These are phyloP conservation scores for Rhizopus sp. DNA, from an alignment of 371 early-diverging fungal genomes.

Conservation along the genomic window DNA sequence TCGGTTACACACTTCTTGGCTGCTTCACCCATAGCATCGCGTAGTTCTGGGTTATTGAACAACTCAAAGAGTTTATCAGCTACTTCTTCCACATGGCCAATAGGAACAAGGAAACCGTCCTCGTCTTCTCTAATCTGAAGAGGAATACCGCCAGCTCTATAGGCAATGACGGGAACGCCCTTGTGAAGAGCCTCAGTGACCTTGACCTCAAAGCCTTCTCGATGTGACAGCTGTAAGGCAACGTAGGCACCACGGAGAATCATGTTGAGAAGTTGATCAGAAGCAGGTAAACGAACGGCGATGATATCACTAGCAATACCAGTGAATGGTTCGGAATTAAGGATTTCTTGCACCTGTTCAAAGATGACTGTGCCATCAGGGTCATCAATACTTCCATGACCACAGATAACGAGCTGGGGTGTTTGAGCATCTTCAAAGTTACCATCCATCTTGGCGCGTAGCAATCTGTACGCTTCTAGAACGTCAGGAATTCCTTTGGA, in stretches of 20 bases:
- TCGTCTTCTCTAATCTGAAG: slow-evolving; percentile 70
- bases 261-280: slow-evolving; percentile 81
- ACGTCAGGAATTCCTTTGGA: slow-evolving; percentile 88
- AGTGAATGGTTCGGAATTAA: slow-evolving; percentile 50
- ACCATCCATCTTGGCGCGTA: slow-evolving; percentile 58
- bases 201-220: slow-evolving; percentile 92
- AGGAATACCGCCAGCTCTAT: slow-evolving; percentile 80
- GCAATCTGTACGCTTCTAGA: slow-evolving; percentile 67
- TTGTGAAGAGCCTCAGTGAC: slow-evolving; percentile 86
- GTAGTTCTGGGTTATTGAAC: slow-evolving; percentile 49
- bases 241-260: slow-evolving; percentile 70
- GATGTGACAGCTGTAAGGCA: slow-evolving; percentile 78
- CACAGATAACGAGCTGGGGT: slow-evolving; percentile 81
- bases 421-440: slow-evolving; percentile 39
- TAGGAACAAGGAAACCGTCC: slow-evolving; percentile 69
- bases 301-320: slow-evolving; percentile 61
- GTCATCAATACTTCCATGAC: slow-evolving; percentile 89
- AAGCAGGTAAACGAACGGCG: slow-evolving; percentile 70
- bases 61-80: slow-evolving; percentile 58
- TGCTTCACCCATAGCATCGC: slow-evolving; percentile 40
- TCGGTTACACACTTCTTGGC: slow-evolving; percentile 56
- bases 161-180: slow-evolving; percentile 68
- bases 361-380: slow-evolving; percentile 80
- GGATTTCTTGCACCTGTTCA: slow-evolving; percentile 55
- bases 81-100: slow-evolving; percentile 65